phyloP scores from a whole-genome alignment of 164 flowering plant genomes.

The Vitis riparia region DNA sequence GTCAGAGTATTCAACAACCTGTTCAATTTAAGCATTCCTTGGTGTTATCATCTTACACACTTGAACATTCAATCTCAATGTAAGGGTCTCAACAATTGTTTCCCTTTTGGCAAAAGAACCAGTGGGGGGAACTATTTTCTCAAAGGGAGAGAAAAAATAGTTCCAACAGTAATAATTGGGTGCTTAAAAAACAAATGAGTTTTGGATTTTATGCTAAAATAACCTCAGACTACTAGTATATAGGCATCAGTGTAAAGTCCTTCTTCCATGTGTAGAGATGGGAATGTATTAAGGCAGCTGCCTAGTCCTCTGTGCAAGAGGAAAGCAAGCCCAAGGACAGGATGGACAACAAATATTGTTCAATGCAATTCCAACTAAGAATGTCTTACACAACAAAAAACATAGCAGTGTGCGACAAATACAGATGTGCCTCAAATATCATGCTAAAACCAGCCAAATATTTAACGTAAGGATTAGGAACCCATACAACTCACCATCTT shows the following conservation, averaged over 20 bases:
- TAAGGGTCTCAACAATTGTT: not conserved
- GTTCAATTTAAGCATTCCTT: slow-evolving; percentile 15
- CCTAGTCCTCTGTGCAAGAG: not conserved
- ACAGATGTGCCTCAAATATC: not conserved
- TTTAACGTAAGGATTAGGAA: too few relatives aligned
- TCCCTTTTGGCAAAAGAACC: not conserved
- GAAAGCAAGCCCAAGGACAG: not conserved
- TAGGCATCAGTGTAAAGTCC: not conserved
- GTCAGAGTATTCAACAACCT: slow-evolving; percentile 82
- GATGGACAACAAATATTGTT: slow-evolving; percentile 1
- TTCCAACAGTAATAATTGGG: too few relatives aligned
- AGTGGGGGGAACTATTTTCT: not conserved
- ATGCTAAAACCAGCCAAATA: not conserved
- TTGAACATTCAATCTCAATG: not conserved
- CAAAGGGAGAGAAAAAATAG: not conserved
- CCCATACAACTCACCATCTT: too few relatives aligned
- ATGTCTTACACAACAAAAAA: not conserved
- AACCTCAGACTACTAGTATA: not conserved
- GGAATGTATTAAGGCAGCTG: not conserved
- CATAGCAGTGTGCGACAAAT: not conserved
- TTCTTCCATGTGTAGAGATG: not conserved
- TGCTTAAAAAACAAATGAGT: not conserved
- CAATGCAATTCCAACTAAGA: not conserved
- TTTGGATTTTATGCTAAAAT: not conserved
- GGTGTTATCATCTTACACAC: not conserved